Base-by-base conservation (phyloP, 1,284 basidiomycete genomes). In the Agaricales sp. region DNA sequence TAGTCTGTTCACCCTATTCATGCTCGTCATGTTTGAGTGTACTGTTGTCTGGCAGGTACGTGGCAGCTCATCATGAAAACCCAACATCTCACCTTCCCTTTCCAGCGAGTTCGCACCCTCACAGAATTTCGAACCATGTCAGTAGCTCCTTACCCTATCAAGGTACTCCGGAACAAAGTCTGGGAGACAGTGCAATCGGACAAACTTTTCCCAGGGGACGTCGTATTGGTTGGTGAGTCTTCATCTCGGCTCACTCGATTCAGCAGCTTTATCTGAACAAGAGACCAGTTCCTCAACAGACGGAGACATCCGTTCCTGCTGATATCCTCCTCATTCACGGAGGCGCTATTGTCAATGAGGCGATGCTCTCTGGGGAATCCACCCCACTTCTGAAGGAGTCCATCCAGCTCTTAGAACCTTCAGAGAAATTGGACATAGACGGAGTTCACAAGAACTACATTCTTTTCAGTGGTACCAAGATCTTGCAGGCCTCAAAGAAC, bases 71-170 rank as follows among this genome's bases (percentile, higher is more conserved):
- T 4, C 18, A 18, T 30, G 2, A 39, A 35, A 2, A 43, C 23
- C 26, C 35, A 18, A 13, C 43, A 11, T 43, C 53, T 61, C 6
- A 63, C 44, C 8, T 37, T 25, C 52, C 39, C 21, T 47, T 25
- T 11, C 30, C 30, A 94, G 87, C 87, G 93, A 19, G 75, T 96
- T 14, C 75, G 80, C 57, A 97, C 93, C 2, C 67, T 96, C 46
- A 91, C 84, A 23, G 94, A 97, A 65, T 97, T 97, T 69, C 76
- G 93, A 52, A 95, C 92, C 0, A 97, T 97, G 94, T 82, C 88
- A 22, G 83, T 97, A 47, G 80, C 80, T 20, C 93, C 93, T 0
- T 97, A 88, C 68, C 75, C 83, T 0, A 89, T 97, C 50, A 77
- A 86, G 54, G 83, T 80, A 50, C 82, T 81, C 63, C 82, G 94